These are phyloP conservation scores for Aspergillus vadensis DNA, from an alignment of 2,329 filamentous ascomycete genomes.

Conservation along the genomic window DNA sequence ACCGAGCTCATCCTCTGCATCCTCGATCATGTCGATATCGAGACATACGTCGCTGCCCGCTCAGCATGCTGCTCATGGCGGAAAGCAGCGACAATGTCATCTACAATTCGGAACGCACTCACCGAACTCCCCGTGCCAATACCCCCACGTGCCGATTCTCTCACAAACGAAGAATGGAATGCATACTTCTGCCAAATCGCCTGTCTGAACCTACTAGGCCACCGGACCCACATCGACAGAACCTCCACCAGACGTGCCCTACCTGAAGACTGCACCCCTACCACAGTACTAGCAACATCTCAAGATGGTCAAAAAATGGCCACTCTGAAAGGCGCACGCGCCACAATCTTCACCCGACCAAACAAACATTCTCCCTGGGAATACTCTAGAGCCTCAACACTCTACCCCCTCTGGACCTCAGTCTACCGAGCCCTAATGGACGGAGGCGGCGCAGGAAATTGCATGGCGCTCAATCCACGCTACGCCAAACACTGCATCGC, in stretches of 20 bases:
- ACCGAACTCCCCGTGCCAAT: constrained; percentile 17
- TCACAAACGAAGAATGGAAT: constrained; percentile 21
- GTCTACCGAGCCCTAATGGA: constrained; percentile 18
- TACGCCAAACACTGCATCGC: constrained; percentile 21
- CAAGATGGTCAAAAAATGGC: constrained; percentile 16
- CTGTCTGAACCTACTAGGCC: constrained; percentile 18
- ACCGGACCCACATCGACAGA: constrained; percentile 15
- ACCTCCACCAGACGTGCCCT: constrained; percentile 7
- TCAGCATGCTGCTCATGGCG: constrained; percentile 21
- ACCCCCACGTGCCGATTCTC: constrained; percentile 9
- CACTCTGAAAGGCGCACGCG: constrained; percentile 17
- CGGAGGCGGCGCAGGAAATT: not conserved
- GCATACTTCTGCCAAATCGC: constrained; percentile 20
- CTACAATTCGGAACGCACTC: constrained; percentile 17
- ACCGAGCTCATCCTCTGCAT: constrained; percentile 25
- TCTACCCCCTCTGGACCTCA: constrained; percentile 25
- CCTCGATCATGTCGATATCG: constrained; percentile 19
- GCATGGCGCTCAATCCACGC: constrained; percentile 14
- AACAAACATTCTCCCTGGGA: constrained; percentile 1
- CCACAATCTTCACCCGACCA: constrained; percentile 11
- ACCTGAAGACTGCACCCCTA: constrained; percentile 14
- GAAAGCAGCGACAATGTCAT: constrained; percentile 20
- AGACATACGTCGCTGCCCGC: constrained; percentile 22
- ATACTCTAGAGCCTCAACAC: constrained; percentile 14
- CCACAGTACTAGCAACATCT: constrained; percentile 14